Evolutionary conservation across 2,329 filamentous ascomycete genomes (phyloP), one percentile per base, ranked within the genome.

Genomic region (Pseudofabraea citricarpa): DNA sequence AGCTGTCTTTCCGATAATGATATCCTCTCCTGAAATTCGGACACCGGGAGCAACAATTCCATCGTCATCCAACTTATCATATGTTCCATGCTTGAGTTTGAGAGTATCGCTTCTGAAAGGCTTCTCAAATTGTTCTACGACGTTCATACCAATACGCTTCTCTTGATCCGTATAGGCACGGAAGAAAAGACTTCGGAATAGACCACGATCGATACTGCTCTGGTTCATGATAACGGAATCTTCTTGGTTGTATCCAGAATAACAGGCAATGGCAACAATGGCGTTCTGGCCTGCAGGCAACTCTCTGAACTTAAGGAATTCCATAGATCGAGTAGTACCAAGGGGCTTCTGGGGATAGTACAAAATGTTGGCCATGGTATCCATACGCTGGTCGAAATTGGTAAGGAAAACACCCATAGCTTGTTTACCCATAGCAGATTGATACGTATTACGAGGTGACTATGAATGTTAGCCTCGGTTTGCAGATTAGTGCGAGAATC

Each of bases 151-250:
- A 22, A 98, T 85, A 53, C 89, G 85, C 75, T 97, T 97, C 70
- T 98, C 93, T 53, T 90, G 89, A 61, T 98, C 93, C 23, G 90
- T 94, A 68, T 98, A 98, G 9, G 91, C 90, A 55, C 94, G 84
- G 79, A 95, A 98, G 74, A 97, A 98, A 43, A 98, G 70, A 77
- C 90, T 96, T 60, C 94, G 81, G 83, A 98, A 98, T 4, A 98
- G 75, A 50, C 93, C 93, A 60, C 93, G 87, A 66, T 98, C 93
- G 59, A 98, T 97, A 67, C 90, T 95, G 70, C 90, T 96, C 71
- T 98, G 93, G 67, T 98, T 98, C 93, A 98, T 97, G 59, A 98
- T 95, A 55, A 98, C 91, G 54, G 93, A 98, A 81, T 98, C 93
- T 89, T 98, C 93, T 65, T 98, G 94, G 68, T 98, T 98, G 74